Conservation (phyloP, 352 stramenopile genomes). For the Phytophthora fragariae region DNA sequence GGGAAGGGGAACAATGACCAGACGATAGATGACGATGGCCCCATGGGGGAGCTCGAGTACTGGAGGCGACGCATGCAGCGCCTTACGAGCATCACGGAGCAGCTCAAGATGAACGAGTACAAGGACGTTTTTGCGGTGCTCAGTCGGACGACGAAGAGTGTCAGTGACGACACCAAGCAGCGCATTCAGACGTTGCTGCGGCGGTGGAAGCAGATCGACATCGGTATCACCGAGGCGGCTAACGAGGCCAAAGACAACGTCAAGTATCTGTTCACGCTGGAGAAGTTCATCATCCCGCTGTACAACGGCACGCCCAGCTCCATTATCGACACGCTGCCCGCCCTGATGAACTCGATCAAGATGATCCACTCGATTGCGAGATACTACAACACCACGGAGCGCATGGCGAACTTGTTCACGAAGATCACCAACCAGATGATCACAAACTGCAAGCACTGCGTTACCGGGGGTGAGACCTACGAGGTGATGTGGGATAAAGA, state of each 20-base stretch:
- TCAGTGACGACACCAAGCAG: constrained; percentile 91
- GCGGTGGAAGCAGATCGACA: constrained; percentile 99
- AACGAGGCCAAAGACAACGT: constrained; percentile 99
- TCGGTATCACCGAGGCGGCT: constrained; percentile 97
- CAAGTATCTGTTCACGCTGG: constrained; percentile 99
- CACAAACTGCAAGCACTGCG: constrained; percentile 96
- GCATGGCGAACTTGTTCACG: constrained; percentile 96
- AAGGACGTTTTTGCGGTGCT: constrained; percentile 96
- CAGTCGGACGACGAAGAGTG: constrained; percentile 84
- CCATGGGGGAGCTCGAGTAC: constrained; percentile 97
- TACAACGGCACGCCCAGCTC: constrained; percentile 94
- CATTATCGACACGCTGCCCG: constrained; percentile 98
- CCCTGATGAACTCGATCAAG: constrained; percentile 99
- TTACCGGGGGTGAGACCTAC: constrained; percentile 86
- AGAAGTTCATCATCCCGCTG: constrained; percentile 94
- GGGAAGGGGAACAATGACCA: constrained; percentile 71
- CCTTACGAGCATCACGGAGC: constrained; percentile 98
- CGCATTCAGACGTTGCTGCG: constrained; percentile 94
- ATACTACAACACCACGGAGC: constrained; percentile 99
- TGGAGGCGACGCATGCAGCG: constrained; percentile 97
- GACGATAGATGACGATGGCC: constrained; percentile 90
- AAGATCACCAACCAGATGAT: constrained; percentile 99
- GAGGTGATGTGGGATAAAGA: constrained; percentile 96
- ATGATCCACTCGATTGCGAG: constrained; percentile 99
- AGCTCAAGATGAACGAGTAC: constrained; percentile 97